phyloP scores from a whole-genome alignment of 2,329 filamentous ascomycete genomes.

The Elsinoe fawcettii region DNA sequence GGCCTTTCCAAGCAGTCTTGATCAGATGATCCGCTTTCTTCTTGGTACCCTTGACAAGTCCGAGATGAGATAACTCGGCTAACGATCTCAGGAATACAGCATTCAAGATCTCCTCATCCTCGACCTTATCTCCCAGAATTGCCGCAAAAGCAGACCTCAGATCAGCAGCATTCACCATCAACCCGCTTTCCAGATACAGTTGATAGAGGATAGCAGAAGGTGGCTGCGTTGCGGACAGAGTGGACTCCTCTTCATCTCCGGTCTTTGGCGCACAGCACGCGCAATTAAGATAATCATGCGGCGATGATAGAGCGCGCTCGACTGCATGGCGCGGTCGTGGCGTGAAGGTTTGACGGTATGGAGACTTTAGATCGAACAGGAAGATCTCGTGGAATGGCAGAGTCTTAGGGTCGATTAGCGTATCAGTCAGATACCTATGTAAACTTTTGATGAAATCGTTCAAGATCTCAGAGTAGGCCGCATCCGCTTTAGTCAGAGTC shows the following conservation, averaged over 20 bases:
- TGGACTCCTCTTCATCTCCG: conserved; percentile 33
- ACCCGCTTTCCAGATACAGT: conserved; percentile 68
- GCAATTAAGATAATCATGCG: conserved; percentile 71
- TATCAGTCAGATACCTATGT: conserved; percentile 38
- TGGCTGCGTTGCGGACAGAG: conserved; percentile 55
- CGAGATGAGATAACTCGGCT: conserved; percentile 76
- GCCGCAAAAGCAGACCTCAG: conserved; percentile 69
- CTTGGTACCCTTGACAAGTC: conserved; percentile 79
- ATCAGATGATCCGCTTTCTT: conserved; percentile 90
- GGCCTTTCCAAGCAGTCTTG: conserved; percentile 73
- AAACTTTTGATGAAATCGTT: conserved; percentile 49
- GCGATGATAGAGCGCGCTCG: conserved; percentile 62
- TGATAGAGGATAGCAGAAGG: conserved; percentile 68
- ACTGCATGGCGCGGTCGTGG: conserved; percentile 63
- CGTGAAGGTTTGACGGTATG: conserved; percentile 65
- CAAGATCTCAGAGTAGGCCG: conserved; percentile 59
- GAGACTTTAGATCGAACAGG: conserved; percentile 64
- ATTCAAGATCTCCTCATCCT: conserved; percentile 29
- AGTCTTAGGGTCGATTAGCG: conserved; percentile 43
- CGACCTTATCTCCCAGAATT: conserved; percentile 47
- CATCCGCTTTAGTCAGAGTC: conserved; percentile 61
- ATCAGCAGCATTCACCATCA: conserved; percentile 70
- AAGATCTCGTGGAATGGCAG: conserved; percentile 63
- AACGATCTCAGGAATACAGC: conserved; percentile 77
- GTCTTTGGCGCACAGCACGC: conserved; percentile 50